These are phyloP conservation scores for Fusarium scirpi DNA, from an alignment of 2,329 filamentous ascomycete species.

Conservation along the genomic window DNA sequence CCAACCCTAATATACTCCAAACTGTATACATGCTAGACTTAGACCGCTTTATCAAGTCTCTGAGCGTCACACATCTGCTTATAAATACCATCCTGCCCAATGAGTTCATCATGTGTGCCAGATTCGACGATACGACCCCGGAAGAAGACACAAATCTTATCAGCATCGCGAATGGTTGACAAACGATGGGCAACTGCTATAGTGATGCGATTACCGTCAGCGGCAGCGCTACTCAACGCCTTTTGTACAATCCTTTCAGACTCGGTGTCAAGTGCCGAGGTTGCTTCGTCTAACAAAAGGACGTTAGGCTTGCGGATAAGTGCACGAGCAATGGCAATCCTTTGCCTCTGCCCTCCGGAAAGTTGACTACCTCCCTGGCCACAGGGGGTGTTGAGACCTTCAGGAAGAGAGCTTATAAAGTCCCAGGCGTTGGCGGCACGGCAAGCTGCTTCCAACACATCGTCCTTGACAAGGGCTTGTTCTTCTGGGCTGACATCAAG, in stretches of 20 bases:
- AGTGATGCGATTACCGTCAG: constrained; percentile 67
- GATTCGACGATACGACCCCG: constrained; percentile 66
- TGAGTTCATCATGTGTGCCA: constrained; percentile 67
- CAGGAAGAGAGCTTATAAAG: constrained; percentile 53
- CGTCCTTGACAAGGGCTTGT: constrained; percentile 43
- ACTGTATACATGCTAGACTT: not conserved
- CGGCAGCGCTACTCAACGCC: constrained; percentile 78
- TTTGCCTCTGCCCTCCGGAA: constrained; percentile 75
- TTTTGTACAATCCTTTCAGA: constrained; percentile 70
- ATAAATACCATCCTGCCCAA: constrained; percentile 59
- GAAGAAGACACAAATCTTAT: constrained; percentile 72
- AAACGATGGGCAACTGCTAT: constrained; percentile 84
- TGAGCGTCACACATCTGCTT: constrained; percentile 61
- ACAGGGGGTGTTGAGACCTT: constrained; percentile 68
- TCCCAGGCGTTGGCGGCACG: constrained; percentile 62
- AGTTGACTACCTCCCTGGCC: constrained; percentile 73
- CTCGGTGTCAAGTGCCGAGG: constrained; percentile 43
- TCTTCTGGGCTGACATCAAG: constrained; percentile 9
- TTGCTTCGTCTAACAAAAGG: constrained; percentile 41
- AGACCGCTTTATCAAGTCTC: constrained; percentile 43
- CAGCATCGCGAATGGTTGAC: constrained; percentile 84
- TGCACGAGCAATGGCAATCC: constrained; percentile 75
- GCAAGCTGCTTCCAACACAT: constrained; percentile 56
- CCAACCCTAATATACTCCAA: no score
- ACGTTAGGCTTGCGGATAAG: constrained; percentile 54